Evolutionary conservation across 371 early-diverging fungal genomes (phyloP).

Genomic region (Apophysomyces sp.): DNA sequence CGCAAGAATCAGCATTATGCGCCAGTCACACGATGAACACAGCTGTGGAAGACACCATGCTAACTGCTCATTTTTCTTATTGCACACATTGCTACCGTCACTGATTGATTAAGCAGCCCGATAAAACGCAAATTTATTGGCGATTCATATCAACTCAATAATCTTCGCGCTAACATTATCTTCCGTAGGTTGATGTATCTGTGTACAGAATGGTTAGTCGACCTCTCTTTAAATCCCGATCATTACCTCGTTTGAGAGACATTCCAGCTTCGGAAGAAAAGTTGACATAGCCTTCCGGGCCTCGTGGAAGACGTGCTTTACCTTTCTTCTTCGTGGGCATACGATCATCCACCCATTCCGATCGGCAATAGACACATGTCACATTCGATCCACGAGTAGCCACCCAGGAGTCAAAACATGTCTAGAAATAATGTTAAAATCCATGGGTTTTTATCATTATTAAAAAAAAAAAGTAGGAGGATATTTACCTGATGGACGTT

Average conservation of each 20-base stretch:
- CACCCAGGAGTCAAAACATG: constrained; percentile 31
- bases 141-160: no score
- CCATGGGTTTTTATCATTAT: no score
- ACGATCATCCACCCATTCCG: constrained; percentile 16
- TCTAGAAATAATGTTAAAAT: constrained; percentile 9
- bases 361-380: constrained; percentile 41
- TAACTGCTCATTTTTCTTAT: no score
- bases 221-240: background rate
- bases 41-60: background rate
- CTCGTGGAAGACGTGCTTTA: background rate
- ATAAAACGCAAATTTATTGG: no score
- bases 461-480: background rate
- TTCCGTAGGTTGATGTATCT: background rate
- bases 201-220: no score
- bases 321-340: background rate
- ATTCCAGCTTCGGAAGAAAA: constrained; percentile 25
- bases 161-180: background rate
- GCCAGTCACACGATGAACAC: background rate
- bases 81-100: no score
- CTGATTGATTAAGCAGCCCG: no score
- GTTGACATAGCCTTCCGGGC: constrained; percentile 23
- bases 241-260: constrained; percentile 17
- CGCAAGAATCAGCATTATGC: no score
- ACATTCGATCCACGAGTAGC: constrained; percentile 9
- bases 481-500: constrained; percentile 35